Percentiles rank a stretch among this genome's conserved stretches.
Conservation (phyloP, 345 rosid species). For the Populus davidiana region DNA sequence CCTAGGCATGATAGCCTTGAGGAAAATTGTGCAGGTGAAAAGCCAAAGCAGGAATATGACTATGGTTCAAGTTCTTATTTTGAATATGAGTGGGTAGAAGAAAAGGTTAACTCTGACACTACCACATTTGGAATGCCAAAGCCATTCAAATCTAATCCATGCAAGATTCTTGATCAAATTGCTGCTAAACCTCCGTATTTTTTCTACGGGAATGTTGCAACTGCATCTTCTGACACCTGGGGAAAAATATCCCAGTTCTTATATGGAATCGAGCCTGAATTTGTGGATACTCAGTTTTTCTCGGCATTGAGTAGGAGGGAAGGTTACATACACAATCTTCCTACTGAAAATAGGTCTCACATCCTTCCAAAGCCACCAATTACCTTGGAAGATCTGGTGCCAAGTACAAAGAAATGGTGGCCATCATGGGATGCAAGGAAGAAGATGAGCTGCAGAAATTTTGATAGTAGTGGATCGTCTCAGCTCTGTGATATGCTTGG, state of each 20-base stretch:
- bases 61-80: slow-evolving; percentile 42
- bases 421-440: slow-evolving; percentile 92
- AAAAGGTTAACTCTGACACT: slow-evolving; percentile 34
- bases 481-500: slow-evolving; percentile 62
- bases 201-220: slow-evolving; percentile 65
- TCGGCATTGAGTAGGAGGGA: slow-evolving; percentile 73
- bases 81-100: slow-evolving; percentile 45
- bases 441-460: slow-evolving; percentile 45
- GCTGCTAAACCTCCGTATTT: slow-evolving; percentile 70
- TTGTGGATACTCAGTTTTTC: slow-evolving; percentile 53
- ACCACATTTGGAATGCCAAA: slow-evolving; percentile 23
- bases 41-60: slow-evolving; percentile 50
- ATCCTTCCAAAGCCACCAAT: slow-evolving; percentile 51
- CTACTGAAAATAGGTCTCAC: slow-evolving; percentile 50
- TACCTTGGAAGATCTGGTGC: slow-evolving; percentile 65
- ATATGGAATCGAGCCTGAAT: slow-evolving; percentile 64
- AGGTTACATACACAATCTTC: slow-evolving; percentile 91
- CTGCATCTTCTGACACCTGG: slow-evolving; percentile 49
- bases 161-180: slow-evolving; percentile 40
- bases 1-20: slow-evolving; percentile 13
- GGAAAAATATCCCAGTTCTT: slow-evolving; percentile 63
- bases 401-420: slow-evolving; percentile 77
- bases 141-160: slow-evolving; percentile 38
- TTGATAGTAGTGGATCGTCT: slow-evolving; percentile 34
- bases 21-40: slow-evolving; percentile 50